Conservation (phyloP, 176 grass and related monocot species). For the Musa itinerans region DNA sequence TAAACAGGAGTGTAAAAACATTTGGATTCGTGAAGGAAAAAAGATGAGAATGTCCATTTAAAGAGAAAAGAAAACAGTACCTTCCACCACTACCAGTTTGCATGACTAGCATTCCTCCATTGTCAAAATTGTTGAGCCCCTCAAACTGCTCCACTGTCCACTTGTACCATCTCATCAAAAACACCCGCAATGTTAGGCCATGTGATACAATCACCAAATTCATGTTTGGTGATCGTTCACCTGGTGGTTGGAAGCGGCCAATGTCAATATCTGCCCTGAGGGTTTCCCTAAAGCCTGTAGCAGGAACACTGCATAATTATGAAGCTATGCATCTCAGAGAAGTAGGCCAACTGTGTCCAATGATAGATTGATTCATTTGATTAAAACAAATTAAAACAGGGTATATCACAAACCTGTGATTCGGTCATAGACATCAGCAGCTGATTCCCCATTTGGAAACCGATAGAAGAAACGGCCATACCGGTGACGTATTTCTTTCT, state of each 20-base stretch:
- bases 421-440: conserved; percentile 67
- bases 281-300: conserved; percentile 64
- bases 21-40: background rate
- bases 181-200: conserved; percentile 53
- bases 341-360: conserved; percentile 6
- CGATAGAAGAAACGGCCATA: conserved; percentile 75
- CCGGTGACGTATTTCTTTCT: conserved; percentile 40
- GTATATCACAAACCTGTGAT: conserved; percentile 35
- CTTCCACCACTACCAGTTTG: conserved; percentile 44
- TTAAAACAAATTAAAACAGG: background rate
- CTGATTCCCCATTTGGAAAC: conserved; percentile 67
- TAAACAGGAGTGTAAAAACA: background rate
- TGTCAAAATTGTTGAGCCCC: conserved; percentile 42
- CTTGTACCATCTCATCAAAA: conserved; percentile 82
- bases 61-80: conserved; percentile 10
- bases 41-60: background rate
- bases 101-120: conserved; percentile 55
- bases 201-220: conserved; percentile 66
- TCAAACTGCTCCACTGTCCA: conserved; percentile 68
- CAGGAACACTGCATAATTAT: conserved; percentile 44
- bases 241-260: conserved; percentile 46
- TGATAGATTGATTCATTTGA: background rate
- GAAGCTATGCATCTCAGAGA: conserved; percentile 23
- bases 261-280: conserved; percentile 60
- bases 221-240: conserved; percentile 29